These are phyloP conservation scores for Amanita rubescens DNA, from an alignment of 768 basidiomycete genomes.

Conservation along the genomic window DNA sequence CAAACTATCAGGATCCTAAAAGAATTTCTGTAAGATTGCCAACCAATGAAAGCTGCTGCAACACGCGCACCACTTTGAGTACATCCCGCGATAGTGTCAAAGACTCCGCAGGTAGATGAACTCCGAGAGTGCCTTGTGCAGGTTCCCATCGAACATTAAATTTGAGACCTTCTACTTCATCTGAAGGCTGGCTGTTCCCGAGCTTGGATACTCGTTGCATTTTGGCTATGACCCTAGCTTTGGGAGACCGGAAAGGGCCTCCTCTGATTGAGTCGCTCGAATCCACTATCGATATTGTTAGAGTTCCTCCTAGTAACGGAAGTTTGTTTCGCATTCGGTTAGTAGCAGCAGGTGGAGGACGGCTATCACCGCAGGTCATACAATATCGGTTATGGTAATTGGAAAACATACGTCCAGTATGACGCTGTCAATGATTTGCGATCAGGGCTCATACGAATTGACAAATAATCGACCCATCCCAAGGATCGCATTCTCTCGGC, in stretches of 20 bases:
- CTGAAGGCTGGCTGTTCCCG: conserved; percentile 48
- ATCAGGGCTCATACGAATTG: conserved; percentile 60
- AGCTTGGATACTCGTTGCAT: conserved; percentile 62
- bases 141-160: conserved; percentile 79
- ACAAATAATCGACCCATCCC: conserved; percentile 79
- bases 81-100: conserved; percentile 31
- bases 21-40: background rate
- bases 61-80: conserved; percentile 51
- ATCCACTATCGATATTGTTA: conserved; percentile 67
- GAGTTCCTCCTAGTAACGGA: conserved; percentile 60
- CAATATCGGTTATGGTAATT: background rate
- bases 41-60: too few relatives aligned
- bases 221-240: conserved; percentile 47
- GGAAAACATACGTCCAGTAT: conserved; percentile 77
- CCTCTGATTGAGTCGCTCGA: conserved; percentile 31
- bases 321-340: conserved; percentile 34
- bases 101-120: conserved; percentile 44
- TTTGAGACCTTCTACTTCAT: conserved; percentile 63
- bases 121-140: conserved; percentile 56
- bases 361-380: conserved; percentile 14
- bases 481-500: conserved; percentile 72
- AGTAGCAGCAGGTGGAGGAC: conserved; percentile 20
- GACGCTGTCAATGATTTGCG: conserved; percentile 61
- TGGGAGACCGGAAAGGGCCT: conserved; percentile 44
- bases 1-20: conserved; percentile 57